Percentiles rank a stretch among this genome's conserved stretches.
Evolutionary conservation across 2,329 filamentous ascomycete species (phyloP).

Genomic region (Sarocladium strictum): DNA sequence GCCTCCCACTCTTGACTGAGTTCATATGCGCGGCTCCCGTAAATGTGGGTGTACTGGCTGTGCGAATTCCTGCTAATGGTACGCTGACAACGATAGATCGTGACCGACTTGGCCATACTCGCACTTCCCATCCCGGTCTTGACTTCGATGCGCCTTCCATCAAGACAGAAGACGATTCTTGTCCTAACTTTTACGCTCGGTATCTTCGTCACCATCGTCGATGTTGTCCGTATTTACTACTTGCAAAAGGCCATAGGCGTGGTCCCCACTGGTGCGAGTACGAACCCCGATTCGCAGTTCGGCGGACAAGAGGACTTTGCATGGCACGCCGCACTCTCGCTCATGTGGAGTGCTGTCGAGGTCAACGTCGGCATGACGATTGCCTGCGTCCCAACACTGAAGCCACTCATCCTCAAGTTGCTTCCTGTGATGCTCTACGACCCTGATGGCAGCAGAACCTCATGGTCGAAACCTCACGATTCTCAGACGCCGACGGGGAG

Average conservation of each 20-base stretch:
- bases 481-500: slow-evolving; percentile 19
- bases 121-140: slow-evolving; percentile 80
- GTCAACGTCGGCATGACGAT: slow-evolving; percentile 88
- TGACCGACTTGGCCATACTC: slow-evolving; percentile 83
- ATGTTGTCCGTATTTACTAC: slow-evolving; percentile 86
- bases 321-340: slow-evolving; percentile 75
- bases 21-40: slow-evolving; percentile 75
- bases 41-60: slow-evolving; percentile 40
- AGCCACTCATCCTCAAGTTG: slow-evolving; percentile 69
- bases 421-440: slow-evolving; percentile 52
- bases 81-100: slow-evolving; percentile 41
- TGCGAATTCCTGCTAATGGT: neutral
- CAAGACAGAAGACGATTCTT: slow-evolving; percentile 80
- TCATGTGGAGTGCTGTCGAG: slow-evolving; percentile 93
- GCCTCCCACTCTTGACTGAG: slow-evolving; percentile 54
- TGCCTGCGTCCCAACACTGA: slow-evolving; percentile 86
- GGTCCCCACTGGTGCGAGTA: slow-evolving; percentile 29
- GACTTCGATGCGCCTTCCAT: slow-evolving; percentile 77
- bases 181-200: slow-evolving; percentile 82
- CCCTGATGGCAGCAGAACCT: slow-evolving; percentile 34
- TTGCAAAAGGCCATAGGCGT: slow-evolving; percentile 64
- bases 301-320: slow-evolving; percentile 49
- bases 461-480: slow-evolving; percentile 23
- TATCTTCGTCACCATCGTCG: slow-evolving; percentile 80
- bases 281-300: slow-evolving; percentile 37